Percentiles rank a stretch among this genome's conserved stretches.
phyloP scores from a whole-genome alignment of 2,329 filamentous ascomycete genomes.

The Nothophaeocryptopus gaeumannii region DNA sequence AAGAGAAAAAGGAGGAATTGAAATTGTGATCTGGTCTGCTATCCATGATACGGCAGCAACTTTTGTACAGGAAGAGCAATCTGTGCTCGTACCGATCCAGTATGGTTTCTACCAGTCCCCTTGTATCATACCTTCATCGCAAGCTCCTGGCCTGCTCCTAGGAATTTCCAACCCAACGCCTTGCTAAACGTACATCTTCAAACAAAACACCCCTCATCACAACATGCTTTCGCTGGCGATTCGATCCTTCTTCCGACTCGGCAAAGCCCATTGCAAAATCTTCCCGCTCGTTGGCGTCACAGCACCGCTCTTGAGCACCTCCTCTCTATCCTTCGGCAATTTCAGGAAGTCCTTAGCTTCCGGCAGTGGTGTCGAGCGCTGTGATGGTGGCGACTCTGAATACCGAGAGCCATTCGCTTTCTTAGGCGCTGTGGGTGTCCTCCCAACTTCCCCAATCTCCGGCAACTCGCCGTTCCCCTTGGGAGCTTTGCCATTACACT shows the following conservation, averaged over 20 bases:
- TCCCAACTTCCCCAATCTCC: neutral
- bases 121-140: no score
- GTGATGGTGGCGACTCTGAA: neutral
- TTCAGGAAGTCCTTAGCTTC: neutral
- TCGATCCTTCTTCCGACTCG: neutral
- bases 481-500: constrained; percentile 3
- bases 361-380: no score
- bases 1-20: constrained; percentile 36
- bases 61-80: no score
- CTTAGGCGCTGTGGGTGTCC: neutral
- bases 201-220: neutral
- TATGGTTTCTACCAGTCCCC: no score
- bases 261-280: constrained; percentile 24
- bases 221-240: neutral
- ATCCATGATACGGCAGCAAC: no score
- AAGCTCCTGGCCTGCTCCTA: no score
- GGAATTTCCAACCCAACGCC: constrained; percentile 2
- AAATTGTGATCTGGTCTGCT: neutral
- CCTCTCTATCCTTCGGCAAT: constrained; percentile 7
- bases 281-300: constrained; percentile 25
- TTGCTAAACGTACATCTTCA: constrained; percentile 9
- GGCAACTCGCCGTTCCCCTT: neutral
- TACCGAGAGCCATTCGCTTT: neutral
- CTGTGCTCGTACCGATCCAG: neutral
- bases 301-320: constrained; percentile 10